A percentile compares a stretch with the other conserved stretches of the same genome.
These are phyloP conservation scores for Pythium utonaiense DNA, from an alignment of 352 stramenopile genomes.

Conservation along the genomic window DNA sequence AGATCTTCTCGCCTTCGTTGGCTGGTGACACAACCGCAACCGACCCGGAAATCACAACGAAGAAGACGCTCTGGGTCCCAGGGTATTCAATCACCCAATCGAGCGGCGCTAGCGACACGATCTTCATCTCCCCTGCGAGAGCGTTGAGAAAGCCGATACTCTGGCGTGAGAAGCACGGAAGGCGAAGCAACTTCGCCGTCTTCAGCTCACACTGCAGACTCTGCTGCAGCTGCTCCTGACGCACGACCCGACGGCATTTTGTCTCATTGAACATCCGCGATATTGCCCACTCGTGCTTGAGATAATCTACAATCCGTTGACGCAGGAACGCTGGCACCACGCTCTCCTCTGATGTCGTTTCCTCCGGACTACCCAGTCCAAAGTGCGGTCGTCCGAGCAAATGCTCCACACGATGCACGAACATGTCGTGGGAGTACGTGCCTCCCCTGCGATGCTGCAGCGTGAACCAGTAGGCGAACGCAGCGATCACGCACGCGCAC, in stretches of 20 bases:
- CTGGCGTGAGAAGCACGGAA: slow-evolving; percentile 24
- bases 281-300: slow-evolving; percentile 17
- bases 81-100: slow-evolving; percentile 32
- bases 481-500: slow-evolving; percentile 26
- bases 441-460: slow-evolving; percentile 17
- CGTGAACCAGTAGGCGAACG: slow-evolving; percentile 28
- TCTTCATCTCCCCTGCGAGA: slow-evolving; percentile 22
- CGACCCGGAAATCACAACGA: slow-evolving; percentile 20
- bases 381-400: slow-evolving; percentile 17
- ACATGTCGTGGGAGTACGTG: slow-evolving; percentile 29
- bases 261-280: slow-evolving; percentile 17
- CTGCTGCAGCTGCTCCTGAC: slow-evolving; percentile 26
- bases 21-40: slow-evolving; percentile 18
- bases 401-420: slow-evolving; percentile 25
- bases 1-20: slow-evolving; percentile 7
- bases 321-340: slow-evolving; percentile 19
- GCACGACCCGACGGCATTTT: slow-evolving; percentile 18
- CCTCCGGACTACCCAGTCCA: neutral
- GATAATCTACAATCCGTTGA: slow-evolving; percentile 16
- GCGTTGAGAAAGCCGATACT: slow-evolving; percentile 30
- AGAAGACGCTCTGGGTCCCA: slow-evolving; percentile 21
- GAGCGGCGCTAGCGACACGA: slow-evolving; percentile 22
- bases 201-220: slow-evolving; percentile 26
- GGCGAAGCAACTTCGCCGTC: slow-evolving; percentile 18
- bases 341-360: neutral